Base-by-base conservation (phyloP, 257 asterid species). In the Plantago elongata region DNA sequence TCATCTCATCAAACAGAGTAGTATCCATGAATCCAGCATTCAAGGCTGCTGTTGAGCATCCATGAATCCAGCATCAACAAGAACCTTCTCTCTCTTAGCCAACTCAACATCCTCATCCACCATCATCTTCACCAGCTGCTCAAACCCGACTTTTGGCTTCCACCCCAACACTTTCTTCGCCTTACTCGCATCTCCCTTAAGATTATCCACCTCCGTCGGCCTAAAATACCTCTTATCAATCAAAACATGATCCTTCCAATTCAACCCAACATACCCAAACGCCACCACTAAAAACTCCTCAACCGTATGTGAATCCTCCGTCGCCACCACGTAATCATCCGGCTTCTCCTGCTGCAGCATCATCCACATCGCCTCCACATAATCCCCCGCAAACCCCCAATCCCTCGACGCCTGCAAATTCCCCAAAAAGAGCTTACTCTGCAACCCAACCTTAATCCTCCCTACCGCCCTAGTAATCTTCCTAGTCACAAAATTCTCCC, bases 361-460 rank as follows among this genome's bases (percentile, higher is more conserved):
- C 90, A 93, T 45, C 99, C 99, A 93, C 97, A 93, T 93, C 12
- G 99, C 96, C 78, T 93, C 99, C 38, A 93, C 99, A 38, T 93
- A 93, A 68, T 89, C 97, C 9, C 99, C 99, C 0, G 97, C 96
- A 52, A 89, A 93, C 0, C 99, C 96, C 99, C 99, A 93, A 5
- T 93, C 99, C 60, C 97, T 79, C 0, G 97, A 86, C 2, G 99
- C 96, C 68, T 89, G 95, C 62, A 87, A 37, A 43, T 93, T 93
- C 14, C 97, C 97, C 18, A 93, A 61, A 60, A 89, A 93, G 0
- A 93, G 82, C 86, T 87, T 93, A 83, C 81, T 87, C 79, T 93
- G 99, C 7, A 93, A 61, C 72, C 99, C 99, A 47, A 78, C 74
- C 78, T 87, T 93, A 79, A 93, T 89, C 70, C 97, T 73, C 7